A percentile compares a stretch with the other conserved stretches of the same genome.
Conservation (phyloP, 805 yeast species). For the Hanseniaspora taiwanica region DNA sequence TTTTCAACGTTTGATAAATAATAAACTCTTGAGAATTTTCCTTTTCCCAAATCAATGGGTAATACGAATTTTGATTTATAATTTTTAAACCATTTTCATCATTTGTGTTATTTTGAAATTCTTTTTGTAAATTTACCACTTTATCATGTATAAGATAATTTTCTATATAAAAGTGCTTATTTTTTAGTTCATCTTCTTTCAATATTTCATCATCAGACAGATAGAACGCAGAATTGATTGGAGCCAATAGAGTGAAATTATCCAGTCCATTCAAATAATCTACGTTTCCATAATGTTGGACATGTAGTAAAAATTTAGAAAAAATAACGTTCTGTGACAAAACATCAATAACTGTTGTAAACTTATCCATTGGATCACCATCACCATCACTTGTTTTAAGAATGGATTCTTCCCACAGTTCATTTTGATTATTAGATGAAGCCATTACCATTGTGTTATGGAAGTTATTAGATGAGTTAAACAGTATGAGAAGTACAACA, state of each 20-base stretch:
- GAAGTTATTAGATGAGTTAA: not conserved
- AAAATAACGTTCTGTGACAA: slow-evolving; percentile 57
- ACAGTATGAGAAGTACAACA: no score
- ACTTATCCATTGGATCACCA: slow-evolving; percentile 8
- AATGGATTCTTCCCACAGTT: no score
- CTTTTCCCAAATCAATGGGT: slow-evolving; percentile 10
- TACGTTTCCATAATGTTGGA: slow-evolving; percentile 51
- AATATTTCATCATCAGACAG: slow-evolving; percentile 8
- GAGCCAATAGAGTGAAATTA: slow-evolving; percentile 68
- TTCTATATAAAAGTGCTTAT: slow-evolving; percentile 11
- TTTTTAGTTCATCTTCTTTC: slow-evolving; percentile 1
- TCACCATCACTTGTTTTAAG: slow-evolving; percentile 27
- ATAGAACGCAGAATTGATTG: slow-evolving; percentile 64
- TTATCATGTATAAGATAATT: slow-evolving; percentile 23
- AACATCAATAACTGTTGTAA: slow-evolving; percentile 48
- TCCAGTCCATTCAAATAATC: slow-evolving; percentile 45
- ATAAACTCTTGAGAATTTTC: no score
- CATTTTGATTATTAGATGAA: no score
- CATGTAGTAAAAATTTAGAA: slow-evolving; percentile 43
- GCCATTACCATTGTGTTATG: not conserved
- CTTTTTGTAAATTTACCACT: slow-evolving; percentile 20
- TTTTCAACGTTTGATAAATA: no score
- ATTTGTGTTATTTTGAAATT: slow-evolving; percentile 1
- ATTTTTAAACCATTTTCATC: not conserved
- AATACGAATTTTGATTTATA: not conserved